Conservation (phyloP, 495 filamentous ascomycete genomes). For the Xanthoparmelia taractica region DNA sequence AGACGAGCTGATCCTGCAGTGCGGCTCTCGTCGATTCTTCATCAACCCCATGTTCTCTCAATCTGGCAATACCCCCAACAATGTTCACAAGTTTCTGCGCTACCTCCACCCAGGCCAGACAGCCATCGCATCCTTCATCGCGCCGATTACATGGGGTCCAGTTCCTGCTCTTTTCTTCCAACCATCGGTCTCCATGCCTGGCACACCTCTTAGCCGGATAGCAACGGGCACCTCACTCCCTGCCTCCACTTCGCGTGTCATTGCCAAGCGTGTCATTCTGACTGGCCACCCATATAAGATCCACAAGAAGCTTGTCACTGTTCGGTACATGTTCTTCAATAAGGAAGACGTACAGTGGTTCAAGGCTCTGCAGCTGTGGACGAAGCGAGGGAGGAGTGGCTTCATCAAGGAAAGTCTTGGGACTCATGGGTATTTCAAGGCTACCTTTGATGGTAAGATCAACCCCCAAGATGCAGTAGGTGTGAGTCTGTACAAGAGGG, state of each 20-base stretch:
- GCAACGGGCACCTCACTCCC: slow-evolving; percentile 79
- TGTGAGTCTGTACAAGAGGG: slow-evolving; percentile 86
- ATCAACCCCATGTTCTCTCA: slow-evolving; percentile 88
- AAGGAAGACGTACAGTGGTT: slow-evolving; percentile 91
- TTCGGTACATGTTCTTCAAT: slow-evolving; percentile 99
- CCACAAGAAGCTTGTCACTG: slow-evolving; percentile 90
- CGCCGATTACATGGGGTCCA: slow-evolving; percentile 83
- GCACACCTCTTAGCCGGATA: slow-evolving; percentile 55
- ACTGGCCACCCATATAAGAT: slow-evolving; percentile 98
- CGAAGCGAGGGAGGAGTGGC: slow-evolving; percentile 75
- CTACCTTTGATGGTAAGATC: slow-evolving; percentile 89
- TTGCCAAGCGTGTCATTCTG: slow-evolving; percentile 89
- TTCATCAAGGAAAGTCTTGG: slow-evolving; percentile 88
- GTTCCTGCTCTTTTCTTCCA: slow-evolving; percentile 86
- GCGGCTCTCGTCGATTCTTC: slow-evolving; percentile 73
- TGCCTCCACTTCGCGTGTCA: slow-evolving; percentile 68
- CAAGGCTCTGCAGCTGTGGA: slow-evolving; percentile 92
- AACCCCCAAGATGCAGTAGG: slow-evolving; percentile 91
- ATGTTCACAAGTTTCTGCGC: slow-evolving; percentile 94
- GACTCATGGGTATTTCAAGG: slow-evolving; percentile 99
- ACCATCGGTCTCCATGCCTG: slow-evolving; percentile 19
- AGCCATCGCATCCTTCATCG: slow-evolving; percentile 84
- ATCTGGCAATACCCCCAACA: slow-evolving; percentile 75
- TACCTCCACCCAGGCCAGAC: slow-evolving; percentile 86
- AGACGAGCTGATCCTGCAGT: slow-evolving; percentile 80